These are phyloP conservation scores for Thermomyces lanuginosus DNA, from an alignment of 2,329 filamentous ascomycete species.

Conservation along the genomic window DNA sequence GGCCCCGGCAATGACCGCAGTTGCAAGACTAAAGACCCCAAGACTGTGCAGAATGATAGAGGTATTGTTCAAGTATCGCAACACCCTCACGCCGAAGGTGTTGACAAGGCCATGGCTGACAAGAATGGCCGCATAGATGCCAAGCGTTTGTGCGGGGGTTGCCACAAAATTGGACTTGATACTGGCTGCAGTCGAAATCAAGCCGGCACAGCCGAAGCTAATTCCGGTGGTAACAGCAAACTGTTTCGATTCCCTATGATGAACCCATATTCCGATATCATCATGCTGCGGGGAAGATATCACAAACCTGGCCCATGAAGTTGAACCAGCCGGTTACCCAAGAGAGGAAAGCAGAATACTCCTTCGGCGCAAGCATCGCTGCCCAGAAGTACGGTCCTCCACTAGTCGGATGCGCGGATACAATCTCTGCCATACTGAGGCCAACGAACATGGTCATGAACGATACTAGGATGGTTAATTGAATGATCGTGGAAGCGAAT, in stretches of 20 bases:
- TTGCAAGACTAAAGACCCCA: slow-evolving; percentile 4
- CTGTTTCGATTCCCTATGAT: no score
- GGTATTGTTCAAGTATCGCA: slow-evolving; percentile 3
- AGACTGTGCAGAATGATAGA: slow-evolving; percentile 5
- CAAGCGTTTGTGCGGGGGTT: slow-evolving; percentile 3
- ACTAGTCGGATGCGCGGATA: slow-evolving; percentile 4
- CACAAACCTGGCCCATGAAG: slow-evolving; percentile 4
- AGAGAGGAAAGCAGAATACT: slow-evolving; percentile 3
- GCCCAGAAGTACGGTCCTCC: slow-evolving; percentile 5
- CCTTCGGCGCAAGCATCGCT: slow-evolving; percentile 3
- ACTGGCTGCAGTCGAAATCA: slow-evolving; percentile 3
- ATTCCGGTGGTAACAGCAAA: slow-evolving; percentile 6
- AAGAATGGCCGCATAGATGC: slow-evolving; percentile 5
- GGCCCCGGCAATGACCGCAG: slow-evolving; percentile 4
- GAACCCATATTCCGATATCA: neutral
- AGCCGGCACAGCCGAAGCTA: slow-evolving; percentile 4
- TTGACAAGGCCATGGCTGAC: slow-evolving; percentile 4
- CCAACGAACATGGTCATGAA: slow-evolving; percentile 5
- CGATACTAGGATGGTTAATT: neutral
- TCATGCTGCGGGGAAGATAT: neutral
- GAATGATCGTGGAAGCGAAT: neutral
- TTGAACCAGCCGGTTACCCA: slow-evolving; percentile 5
- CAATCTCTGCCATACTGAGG: slow-evolving; percentile 5
- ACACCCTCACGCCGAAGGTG: slow-evolving; percentile 4
- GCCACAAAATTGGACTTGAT: slow-evolving; percentile 3